phyloP scores from a whole-genome alignment of 2,329 filamentous ascomycete genomes.

The Neopestalotiopsis sp. region DNA sequence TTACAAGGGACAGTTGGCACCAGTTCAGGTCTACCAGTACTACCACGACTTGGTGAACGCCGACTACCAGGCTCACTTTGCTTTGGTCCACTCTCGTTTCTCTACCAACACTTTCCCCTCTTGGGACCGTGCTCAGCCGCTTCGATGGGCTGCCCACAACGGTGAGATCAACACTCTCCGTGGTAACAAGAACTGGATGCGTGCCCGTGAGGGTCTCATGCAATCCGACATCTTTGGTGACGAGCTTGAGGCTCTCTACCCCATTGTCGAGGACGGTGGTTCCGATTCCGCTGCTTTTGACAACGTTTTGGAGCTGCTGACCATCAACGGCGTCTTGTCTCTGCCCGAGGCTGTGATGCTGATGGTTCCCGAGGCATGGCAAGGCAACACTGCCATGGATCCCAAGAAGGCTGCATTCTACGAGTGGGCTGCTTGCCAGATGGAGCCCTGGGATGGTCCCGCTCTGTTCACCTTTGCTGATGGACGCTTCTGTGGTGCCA shows the following conservation, averaged over 20 bases:
- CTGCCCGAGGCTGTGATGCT: conserved; percentile 97
- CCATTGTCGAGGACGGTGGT: conserved; percentile 94
- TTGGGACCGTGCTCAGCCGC: conserved; percentile 95
- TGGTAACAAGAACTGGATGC: conserved; percentile 99
- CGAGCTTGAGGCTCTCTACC: conserved; percentile 88
- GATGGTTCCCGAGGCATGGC: conserved; percentile 98
- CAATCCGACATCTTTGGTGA: conserved; percentile 91
- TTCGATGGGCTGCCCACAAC: conserved; percentile 97
- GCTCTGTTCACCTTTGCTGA: conserved; percentile 97
- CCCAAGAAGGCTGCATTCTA: conserved; percentile 96
- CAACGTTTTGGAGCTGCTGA: conserved; percentile 91
- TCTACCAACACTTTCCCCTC: conserved; percentile 98
- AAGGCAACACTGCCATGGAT: conserved; percentile 90
- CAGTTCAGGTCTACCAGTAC: conserved; percentile 96
- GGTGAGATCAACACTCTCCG: conserved; percentile 98
- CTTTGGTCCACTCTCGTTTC: conserved; percentile 94
- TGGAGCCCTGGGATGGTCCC: conserved; percentile 98
- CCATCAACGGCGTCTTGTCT: conserved; percentile 94
- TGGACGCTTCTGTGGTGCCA: conserved; percentile 94
- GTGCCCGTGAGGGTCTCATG: conserved; percentile 92
- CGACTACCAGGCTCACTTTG: conserved; percentile 97
- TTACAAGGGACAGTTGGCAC: conserved; percentile 96
- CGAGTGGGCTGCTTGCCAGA: conserved; percentile 97
- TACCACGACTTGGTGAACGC: conserved; percentile 97
- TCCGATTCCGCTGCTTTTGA: conserved; percentile 98